Base-by-base conservation (phyloP, 306 rosid genomes). In the Cicer pinnatifidum region DNA sequence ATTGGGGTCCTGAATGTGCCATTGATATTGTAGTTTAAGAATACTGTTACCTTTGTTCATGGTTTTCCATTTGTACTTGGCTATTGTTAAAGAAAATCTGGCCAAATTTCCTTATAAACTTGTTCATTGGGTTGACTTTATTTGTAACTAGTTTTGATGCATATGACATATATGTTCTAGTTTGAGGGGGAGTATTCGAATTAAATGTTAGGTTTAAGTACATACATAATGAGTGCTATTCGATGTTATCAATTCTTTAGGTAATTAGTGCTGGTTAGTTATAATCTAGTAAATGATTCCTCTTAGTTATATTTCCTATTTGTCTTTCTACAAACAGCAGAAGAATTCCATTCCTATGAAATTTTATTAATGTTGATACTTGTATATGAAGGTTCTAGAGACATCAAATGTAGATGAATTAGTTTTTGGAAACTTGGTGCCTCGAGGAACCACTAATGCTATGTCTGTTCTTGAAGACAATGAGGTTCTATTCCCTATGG, bases 371-470 rank as follows among this genome's bases (percentile, higher is more conserved):
- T 15, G 6, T 50, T 74, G 52, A 78, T 78, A 69, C 48, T 71
- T 79, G 23, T 76, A 37, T 82, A 44, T 73, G 85, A 72, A 89
- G 91, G 90, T 45, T 59, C 54, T 72, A 57, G 86, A 79, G 75
- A 50, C 85, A 41, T 57, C 71, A 58, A 86, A 45, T 45, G 56
- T 83, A 15, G 92, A 91, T 80, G 96, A 88, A 71, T 76, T 85
- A 75, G 89, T 94, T 71, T 89, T 88, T 56, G 84, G 59, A 72
- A 94, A 91, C 84, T 88, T 96, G 97, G 75, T 79, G 83, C 88
- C 97, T 79, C 92, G 82, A 64, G 92, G 91, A 47, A 83, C 87
- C 47, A 77, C 45, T 33, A 60, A 48, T 48, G 83, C 83, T 68
- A 66, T 89, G 88, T 91, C 93, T 61, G 94, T 94, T 83, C 92